A percentile compares a stretch with the other conserved stretches of the same genome.
Evolutionary conservation across 2,329 filamentous ascomycete genomes (phyloP).

Genomic region (Gyromitra esculenta): DNA sequence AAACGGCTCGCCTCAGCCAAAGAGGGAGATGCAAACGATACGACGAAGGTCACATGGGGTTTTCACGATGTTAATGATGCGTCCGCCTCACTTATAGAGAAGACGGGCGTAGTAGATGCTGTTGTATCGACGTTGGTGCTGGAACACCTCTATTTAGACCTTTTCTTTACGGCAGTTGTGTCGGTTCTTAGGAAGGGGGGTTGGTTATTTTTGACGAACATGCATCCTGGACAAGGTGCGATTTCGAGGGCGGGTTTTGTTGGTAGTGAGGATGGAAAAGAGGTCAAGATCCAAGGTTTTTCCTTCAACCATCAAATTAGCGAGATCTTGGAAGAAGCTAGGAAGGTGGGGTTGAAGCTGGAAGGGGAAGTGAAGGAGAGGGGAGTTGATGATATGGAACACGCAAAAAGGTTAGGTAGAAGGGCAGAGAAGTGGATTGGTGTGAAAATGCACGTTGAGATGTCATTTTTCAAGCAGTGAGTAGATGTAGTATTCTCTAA

Average conservation of each 20-base stretch:
- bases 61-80: constrained; percentile 26
- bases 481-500: background rate
- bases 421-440: constrained; percentile 73
- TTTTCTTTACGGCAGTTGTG: constrained; percentile 65
- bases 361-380: constrained; percentile 62
- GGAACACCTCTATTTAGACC: constrained; percentile 69
- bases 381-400: constrained; percentile 64
- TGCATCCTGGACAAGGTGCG: constrained; percentile 72
- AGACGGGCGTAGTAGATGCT: constrained; percentile 60
- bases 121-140: constrained; percentile 72
- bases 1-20: constrained; percentile 58
- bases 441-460: constrained; percentile 67
- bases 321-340: constrained; percentile 66
- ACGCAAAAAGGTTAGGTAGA: constrained; percentile 69
- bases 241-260: constrained; percentile 70
- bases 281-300: constrained; percentile 68
- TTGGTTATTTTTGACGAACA: constrained; percentile 71
- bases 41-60: constrained; percentile 8
- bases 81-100: constrained; percentile 3
- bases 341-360: constrained; percentile 63
- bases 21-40: constrained; percentile 35
- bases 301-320: constrained; percentile 68
- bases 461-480: constrained; percentile 58
- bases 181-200: constrained; percentile 64
- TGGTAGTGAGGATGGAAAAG: constrained; percentile 62